These are phyloP conservation scores for Trypanosoma platydactyli DNA, from an alignment of 208 protist genomes.

Conservation along the genomic window DNA sequence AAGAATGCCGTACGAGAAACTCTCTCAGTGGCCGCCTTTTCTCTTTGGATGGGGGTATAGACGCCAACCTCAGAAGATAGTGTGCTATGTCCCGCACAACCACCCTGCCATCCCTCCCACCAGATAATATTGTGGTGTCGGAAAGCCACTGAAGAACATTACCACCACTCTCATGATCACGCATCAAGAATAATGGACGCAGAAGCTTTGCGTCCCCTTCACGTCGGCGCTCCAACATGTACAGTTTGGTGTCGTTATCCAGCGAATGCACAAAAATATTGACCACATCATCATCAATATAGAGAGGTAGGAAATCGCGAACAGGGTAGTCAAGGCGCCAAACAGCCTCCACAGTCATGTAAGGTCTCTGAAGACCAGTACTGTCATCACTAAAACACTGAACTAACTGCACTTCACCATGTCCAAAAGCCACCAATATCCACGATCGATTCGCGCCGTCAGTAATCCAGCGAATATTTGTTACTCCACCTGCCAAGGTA, in stretches of 20 bases:
- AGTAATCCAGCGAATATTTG: slow-evolving; percentile 36
- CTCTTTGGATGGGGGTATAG: slow-evolving; percentile 77
- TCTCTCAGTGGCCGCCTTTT: slow-evolving; percentile 59
- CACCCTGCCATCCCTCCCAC: slow-evolving; percentile 60
- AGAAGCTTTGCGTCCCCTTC: slow-evolving; percentile 53
- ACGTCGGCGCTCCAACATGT: slow-evolving; percentile 64
- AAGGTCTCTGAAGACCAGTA: slow-evolving; percentile 21
- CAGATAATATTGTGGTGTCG: slow-evolving; percentile 50
- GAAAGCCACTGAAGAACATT: slow-evolving; percentile 40
- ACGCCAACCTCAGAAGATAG: slow-evolving; percentile 58
- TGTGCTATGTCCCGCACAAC: slow-evolving; percentile 64
- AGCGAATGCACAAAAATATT: slow-evolving; percentile 76
- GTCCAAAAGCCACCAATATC: slow-evolving; percentile 54
- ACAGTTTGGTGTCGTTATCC: slow-evolving; percentile 87
- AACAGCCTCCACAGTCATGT: slow-evolving; percentile 43
- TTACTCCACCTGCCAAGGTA: slow-evolving; percentile 16
- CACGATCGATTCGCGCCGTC: slow-evolving; percentile 10
- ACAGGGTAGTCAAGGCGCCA: slow-evolving; percentile 87
- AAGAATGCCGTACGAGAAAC: slow-evolving; percentile 42
- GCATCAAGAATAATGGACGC: slow-evolving; percentile 74
- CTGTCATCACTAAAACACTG: slow-evolving; percentile 29
- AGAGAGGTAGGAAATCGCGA: slow-evolving; percentile 48
- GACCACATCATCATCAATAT: slow-evolving; percentile 43
- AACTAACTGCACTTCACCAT: slow-evolving; percentile 67
- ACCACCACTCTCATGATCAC: slow-evolving; percentile 73